These are phyloP conservation scores for Ophiostoma populinum DNA, from an alignment of 2,329 filamentous ascomycete species.

Conservation along the genomic window DNA sequence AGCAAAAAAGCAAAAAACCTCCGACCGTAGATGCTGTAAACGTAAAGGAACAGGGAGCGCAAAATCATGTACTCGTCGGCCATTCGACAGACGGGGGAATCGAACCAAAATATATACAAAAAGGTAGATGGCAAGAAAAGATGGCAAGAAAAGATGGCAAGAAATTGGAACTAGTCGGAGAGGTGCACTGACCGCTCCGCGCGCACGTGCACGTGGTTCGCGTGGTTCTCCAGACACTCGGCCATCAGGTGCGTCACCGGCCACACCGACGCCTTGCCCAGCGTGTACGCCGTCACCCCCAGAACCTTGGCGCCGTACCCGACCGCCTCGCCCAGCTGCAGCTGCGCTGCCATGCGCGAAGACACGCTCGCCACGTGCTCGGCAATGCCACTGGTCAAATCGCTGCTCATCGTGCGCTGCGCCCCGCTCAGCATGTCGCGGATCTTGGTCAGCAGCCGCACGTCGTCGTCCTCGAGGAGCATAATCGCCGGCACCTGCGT, in stretches of 20 bases:
- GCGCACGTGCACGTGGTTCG: slow-evolving; percentile 31
- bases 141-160: too few species aligned
- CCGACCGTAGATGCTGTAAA: too few species aligned
- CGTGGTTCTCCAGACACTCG: slow-evolving; percentile 36
- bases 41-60: too few species aligned
- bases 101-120: background rate
- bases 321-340: slow-evolving; percentile 39
- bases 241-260: slow-evolving; percentile 45
- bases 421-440: slow-evolving; percentile 60
- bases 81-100: too few species aligned
- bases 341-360: slow-evolving; percentile 25
- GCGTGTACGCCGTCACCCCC: slow-evolving; percentile 67
- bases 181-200: slow-evolving; percentile 31
- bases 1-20: too few species aligned
- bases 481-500: slow-evolving; percentile 71
- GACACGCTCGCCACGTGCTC: slow-evolving; percentile 25
- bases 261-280: slow-evolving; percentile 84
- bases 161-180: background rate
- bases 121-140: background rate
- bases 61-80: too few species aligned
- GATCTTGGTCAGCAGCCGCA: slow-evolving; percentile 69
- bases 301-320: slow-evolving; percentile 77
- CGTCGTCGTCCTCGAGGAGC: slow-evolving; percentile 81
- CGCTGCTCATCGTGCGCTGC: slow-evolving; percentile 60
- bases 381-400: slow-evolving; percentile 27